Percentiles rank a stretch among this genome's conserved stretches.
These are phyloP conservation scores for Diplosphaera chodatii DNA, from an alignment of 139 green algal genomes.

Conservation along the genomic window DNA sequence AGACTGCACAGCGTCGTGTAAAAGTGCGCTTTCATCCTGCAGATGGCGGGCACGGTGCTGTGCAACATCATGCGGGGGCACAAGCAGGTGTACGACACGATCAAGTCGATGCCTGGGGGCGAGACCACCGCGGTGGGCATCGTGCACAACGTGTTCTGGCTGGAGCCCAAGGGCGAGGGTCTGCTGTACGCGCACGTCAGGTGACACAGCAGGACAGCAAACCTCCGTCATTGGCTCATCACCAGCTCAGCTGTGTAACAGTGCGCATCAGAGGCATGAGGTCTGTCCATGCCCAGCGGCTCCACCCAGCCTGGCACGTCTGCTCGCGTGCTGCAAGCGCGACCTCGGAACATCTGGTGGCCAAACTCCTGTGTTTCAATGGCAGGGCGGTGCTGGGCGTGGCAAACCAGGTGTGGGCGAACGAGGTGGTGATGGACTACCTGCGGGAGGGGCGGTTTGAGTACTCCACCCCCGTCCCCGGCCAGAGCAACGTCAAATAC, in stretches of 20 bases:
- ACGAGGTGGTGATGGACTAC: conserved; percentile 41
- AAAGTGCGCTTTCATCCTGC: no score
- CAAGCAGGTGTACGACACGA: conserved; percentile 47
- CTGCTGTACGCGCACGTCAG: conserved; percentile 5
- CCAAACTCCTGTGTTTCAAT: no score
- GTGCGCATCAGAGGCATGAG: no score
- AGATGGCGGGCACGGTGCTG: conserved; percentile 10
- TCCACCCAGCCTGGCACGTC: no score
- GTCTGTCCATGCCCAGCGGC: no score
- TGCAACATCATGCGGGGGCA: conserved; percentile 43
- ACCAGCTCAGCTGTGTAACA: no score
- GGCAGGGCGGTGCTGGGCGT: conserved; percentile 5
- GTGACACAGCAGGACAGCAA: conserved; percentile 1
- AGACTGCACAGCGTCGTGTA: no score
- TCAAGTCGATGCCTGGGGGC: conserved; percentile 52
- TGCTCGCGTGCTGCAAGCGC: no score
- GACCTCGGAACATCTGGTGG: no score
- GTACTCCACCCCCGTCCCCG: conserved; percentile 15
- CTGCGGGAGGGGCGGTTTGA: conserved; percentile 33
- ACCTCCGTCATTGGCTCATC: no score
- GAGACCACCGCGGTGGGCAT: conserved; percentile 24
- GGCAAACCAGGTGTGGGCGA: conserved; percentile 40
- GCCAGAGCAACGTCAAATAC: no score
- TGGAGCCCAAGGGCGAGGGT: conserved; percentile 28
- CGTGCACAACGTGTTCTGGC: conserved; percentile 52